A percentile compares a stretch with the other conserved stretches of the same genome.
Conservation (phyloP, 176 grass and related monocot species). For the Juncus inflexus region DNA sequence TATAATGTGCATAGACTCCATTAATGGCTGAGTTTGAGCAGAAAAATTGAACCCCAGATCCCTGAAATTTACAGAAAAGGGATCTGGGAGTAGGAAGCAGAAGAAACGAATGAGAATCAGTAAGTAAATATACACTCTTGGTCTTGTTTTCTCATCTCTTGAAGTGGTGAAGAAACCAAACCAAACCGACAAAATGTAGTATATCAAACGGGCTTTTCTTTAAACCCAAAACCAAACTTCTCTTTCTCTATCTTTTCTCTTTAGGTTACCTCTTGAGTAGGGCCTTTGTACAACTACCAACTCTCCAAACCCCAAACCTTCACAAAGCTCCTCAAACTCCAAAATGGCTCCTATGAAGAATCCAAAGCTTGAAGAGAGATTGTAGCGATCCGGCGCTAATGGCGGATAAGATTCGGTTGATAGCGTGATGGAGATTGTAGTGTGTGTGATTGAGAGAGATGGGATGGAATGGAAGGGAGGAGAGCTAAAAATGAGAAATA, state of each 20-base stretch:
- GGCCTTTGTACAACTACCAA: not conserved
- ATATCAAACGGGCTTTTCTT: conserved; percentile 4
- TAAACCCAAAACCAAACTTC: conserved; percentile 17
- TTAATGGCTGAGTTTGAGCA: conserved; percentile 7
- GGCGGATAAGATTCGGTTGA: conserved; percentile 19
- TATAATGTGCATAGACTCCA: conserved; percentile 30
- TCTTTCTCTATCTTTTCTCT: conserved; percentile 1
- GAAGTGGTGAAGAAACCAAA: not conserved
- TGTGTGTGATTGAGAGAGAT: conserved; percentile 19
- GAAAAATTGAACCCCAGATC: conserved; percentile 26
- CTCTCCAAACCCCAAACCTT: conserved; percentile 9
- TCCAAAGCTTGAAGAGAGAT: conserved; percentile 11
- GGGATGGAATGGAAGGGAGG: conserved; percentile 13
- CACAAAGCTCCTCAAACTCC: conserved; percentile 20
- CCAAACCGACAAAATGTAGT: conserved; percentile 8
- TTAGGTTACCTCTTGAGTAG: conserved; percentile 14
- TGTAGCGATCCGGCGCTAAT: conserved; percentile 1
- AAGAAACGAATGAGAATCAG: not conserved
- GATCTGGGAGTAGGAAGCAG: conserved; percentile 24
- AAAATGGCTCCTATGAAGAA: conserved; percentile 5
- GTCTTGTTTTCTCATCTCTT: conserved; percentile 3
- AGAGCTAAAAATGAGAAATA: conserved; percentile 19
- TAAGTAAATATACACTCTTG: conserved; percentile 9
- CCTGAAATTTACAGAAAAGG: conserved; percentile 20
- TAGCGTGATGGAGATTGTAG: conserved; percentile 25